Percentiles rank a stretch among this genome's conserved stretches.
Conservation (phyloP, 805 yeast species). For the Gaillardinia entomophila region DNA sequence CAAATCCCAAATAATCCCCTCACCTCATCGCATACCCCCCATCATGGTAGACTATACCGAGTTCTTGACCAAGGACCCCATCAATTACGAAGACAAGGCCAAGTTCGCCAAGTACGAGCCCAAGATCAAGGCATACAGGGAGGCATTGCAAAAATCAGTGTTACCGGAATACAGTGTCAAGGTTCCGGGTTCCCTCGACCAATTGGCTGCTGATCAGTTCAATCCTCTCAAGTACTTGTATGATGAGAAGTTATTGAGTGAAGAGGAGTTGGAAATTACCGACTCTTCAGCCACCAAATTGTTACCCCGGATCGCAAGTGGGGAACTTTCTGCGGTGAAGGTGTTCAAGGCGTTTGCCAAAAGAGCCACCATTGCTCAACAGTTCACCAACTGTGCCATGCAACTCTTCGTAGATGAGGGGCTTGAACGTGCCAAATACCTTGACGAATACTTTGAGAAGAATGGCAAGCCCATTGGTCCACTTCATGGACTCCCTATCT, state of each 20-base stretch:
- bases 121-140: slow-evolving; percentile 21
- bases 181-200: slow-evolving; percentile 27
- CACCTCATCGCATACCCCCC: background rate
- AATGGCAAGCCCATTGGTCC: slow-evolving; percentile 54
- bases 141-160: slow-evolving; percentile 25
- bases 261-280: slow-evolving; percentile 39
- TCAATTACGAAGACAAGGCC: slow-evolving; percentile 10
- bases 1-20: too few relatives aligned
- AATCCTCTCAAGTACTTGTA: slow-evolving; percentile 29
- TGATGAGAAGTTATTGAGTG: slow-evolving; percentile 29
- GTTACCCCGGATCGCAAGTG: slow-evolving; percentile 38
- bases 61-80: slow-evolving; percentile 9
- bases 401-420: slow-evolving; percentile 62
- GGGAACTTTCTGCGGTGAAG: slow-evolving; percentile 43
- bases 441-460: slow-evolving; percentile 46
- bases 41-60: slow-evolving; percentile 10
- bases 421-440: slow-evolving; percentile 44
- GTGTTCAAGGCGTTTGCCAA: slow-evolving; percentile 61
- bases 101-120: slow-evolving; percentile 9
- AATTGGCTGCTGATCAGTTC: slow-evolving; percentile 30
- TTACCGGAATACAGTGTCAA: slow-evolving; percentile 25
- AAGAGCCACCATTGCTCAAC: slow-evolving; percentile 59
- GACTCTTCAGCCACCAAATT: slow-evolving; percentile 37
- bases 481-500: slow-evolving; percentile 62
- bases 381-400: slow-evolving; percentile 53